Evolutionary conservation across 192 early-diverging fungal species (phyloP).

Genomic region (Backusella circina): DNA sequence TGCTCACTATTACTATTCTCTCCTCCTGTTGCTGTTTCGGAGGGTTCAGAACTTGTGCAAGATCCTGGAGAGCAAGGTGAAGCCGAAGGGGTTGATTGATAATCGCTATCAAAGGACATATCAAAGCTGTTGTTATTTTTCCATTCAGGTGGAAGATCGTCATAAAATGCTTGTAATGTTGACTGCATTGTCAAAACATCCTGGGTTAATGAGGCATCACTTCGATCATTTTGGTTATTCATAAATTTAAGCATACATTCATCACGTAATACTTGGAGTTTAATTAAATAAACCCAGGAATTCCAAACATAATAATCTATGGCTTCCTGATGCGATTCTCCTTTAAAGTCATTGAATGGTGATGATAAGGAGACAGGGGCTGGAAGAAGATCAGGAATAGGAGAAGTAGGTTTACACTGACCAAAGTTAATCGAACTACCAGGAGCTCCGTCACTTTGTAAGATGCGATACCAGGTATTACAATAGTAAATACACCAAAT

Average conservation of each 20-base stretch:
- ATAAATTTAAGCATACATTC: slow-evolving; percentile 16
- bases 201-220: slow-evolving; percentile 8
- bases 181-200: slow-evolving; percentile 15
- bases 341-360: neutral
- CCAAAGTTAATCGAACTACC: neutral
- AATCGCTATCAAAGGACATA: neutral
- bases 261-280: slow-evolving; percentile 29
- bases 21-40: neutral
- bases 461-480: slow-evolving; percentile 28
- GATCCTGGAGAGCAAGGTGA: slow-evolving; percentile 3
- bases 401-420: slow-evolving; percentile 10
- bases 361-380: neutral
- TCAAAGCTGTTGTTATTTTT: neutral
- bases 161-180: neutral
- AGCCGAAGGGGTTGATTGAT: neutral
- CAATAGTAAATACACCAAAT: slow-evolving; percentile 35
- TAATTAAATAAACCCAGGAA: slow-evolving; percentile 27
- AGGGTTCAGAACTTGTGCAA: neutral
- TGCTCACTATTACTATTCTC: neutral
- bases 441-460: slow-evolving; percentile 16
- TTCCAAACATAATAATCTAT: slow-evolving; percentile 23
- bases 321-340: neutral
- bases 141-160: slow-evolving; percentile 5
- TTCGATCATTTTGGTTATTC: neutral
- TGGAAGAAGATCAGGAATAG: slow-evolving; percentile 6